Conservation (phyloP, 2,329 filamentous ascomycete species). For the Claviceps capensis region DNA sequence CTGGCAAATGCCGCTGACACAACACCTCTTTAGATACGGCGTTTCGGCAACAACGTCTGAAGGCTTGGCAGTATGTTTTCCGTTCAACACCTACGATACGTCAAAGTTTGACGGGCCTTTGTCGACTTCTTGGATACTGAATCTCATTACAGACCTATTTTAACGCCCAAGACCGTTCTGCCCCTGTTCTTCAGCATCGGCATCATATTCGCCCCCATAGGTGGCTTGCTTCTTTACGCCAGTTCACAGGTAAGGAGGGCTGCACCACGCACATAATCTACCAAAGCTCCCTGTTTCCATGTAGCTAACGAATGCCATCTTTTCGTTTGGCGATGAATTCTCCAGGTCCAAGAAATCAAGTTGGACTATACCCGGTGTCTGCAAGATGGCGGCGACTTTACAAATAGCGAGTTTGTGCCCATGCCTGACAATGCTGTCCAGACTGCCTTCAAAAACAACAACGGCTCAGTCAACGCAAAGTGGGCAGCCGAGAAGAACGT, state of each 20-base stretch:
- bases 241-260: slow-evolving; percentile 56
- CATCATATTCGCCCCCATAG: slow-evolving; percentile 86
- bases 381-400: slow-evolving; percentile 33
- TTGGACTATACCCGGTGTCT: slow-evolving; percentile 83
- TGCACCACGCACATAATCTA: neutral
- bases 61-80: slow-evolving; percentile 85
- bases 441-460: slow-evolving; percentile 56
- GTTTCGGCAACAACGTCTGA: slow-evolving; percentile 90
- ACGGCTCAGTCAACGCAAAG: slow-evolving; percentile 22
- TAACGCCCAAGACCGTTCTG: slow-evolving; percentile 86
- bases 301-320: neutral
- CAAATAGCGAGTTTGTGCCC: slow-evolving; percentile 20
- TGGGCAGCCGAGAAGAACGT: slow-evolving; percentile 29
- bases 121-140: slow-evolving; percentile 20
- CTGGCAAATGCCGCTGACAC: neutral
- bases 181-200: slow-evolving; percentile 85
- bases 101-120: slow-evolving; percentile 2
- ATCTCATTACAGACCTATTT: slow-evolving; percentile 55
- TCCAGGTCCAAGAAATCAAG: slow-evolving; percentile 73
- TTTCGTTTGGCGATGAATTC: neutral
- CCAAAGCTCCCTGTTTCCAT: neutral
- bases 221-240: slow-evolving; percentile 73
- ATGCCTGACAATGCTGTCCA: slow-evolving; percentile 47
- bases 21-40: slow-evolving; percentile 62
- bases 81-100: neutral